A percentile compares a stretch with the other conserved stretches of the same genome.
Evolutionary conservation across 2,329 filamentous ascomycete genomes (phyloP).

Genomic region (Sclerotinia sclerotiorum): DNA sequence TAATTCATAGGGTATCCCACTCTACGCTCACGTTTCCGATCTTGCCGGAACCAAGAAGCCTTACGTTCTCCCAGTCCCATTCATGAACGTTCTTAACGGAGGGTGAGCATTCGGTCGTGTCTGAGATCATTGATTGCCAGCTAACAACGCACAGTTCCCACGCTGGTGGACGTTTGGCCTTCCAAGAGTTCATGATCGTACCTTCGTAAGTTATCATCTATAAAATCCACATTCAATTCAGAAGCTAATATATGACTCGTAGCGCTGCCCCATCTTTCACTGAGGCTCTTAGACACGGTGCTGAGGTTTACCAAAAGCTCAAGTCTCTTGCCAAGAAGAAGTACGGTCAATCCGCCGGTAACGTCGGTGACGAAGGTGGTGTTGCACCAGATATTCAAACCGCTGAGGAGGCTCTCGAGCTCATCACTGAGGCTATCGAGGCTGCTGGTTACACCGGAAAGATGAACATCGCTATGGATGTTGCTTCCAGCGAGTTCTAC

Average conservation of each 20-base stretch:
- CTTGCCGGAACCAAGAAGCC: conserved; percentile 89
- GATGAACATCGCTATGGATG: conserved; percentile 98
- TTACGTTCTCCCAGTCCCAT: conserved; percentile 84
- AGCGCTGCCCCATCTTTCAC: conserved; percentile 85
- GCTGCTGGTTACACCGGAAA: conserved; percentile 92
- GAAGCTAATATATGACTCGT: conserved; percentile 23
- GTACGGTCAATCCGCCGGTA: conserved; percentile 98
- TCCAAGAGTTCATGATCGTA: conserved; percentile 97
- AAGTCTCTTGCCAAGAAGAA: conserved; percentile 98
- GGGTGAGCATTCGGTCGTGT: conserved; percentile 38
- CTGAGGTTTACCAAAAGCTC: conserved; percentile 97
- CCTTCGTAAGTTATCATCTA: conserved; percentile 60
- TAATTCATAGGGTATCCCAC: conserved; percentile 63
- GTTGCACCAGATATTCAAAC: conserved; percentile 99
- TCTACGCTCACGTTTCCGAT: conserved; percentile 86
- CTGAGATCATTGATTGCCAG: neutral
- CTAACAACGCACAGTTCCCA: conserved; percentile 65
- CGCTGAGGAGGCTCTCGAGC: conserved; percentile 91
- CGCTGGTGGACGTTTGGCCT: conserved; percentile 91
- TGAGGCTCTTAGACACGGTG: conserved; percentile 93
- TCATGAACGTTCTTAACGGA: conserved; percentile 92
- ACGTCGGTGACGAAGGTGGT: conserved; percentile 99
- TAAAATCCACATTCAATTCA: conserved; percentile 1
- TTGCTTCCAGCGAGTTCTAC: conserved; percentile 99
- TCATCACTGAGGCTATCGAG: conserved; percentile 94